Percentiles rank a stretch among this genome's conserved stretches.
Evolutionary conservation across 768 basidiomycete genomes (phyloP).

Genomic region (Rhizopogon rudus): DNA sequence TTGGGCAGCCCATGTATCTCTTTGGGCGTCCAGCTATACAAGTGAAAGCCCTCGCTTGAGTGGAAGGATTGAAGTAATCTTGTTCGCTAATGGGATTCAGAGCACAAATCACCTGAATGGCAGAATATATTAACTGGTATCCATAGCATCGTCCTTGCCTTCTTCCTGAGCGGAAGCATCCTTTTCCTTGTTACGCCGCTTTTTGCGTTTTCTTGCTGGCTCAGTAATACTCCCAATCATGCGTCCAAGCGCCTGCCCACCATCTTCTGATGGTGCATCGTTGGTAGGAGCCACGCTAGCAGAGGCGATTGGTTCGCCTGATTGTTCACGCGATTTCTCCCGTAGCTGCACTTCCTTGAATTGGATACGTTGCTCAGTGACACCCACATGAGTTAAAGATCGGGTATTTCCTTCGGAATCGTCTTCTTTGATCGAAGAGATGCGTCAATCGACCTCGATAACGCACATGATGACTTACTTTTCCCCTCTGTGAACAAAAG

Average conservation of each 20-base stretch:
- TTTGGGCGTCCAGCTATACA: too few species aligned
- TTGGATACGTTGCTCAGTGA: conserved; percentile 62
- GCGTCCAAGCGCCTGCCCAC: background rate
- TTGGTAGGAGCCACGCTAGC: background rate
- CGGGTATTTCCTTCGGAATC: conserved; percentile 44
- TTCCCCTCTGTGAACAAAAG: conserved; percentile 69
- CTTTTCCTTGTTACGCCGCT: background rate
- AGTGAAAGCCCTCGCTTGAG: too few species aligned
- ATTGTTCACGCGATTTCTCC: conserved; percentile 23
- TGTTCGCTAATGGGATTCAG: too few species aligned
- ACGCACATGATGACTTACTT: conserved; percentile 32
- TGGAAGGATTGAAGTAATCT: too few species aligned
- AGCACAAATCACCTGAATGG: background rate
- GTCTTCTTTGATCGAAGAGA: conserved; percentile 35
- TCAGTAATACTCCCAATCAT: background rate
- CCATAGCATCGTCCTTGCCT: background rate
- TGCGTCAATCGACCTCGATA: conserved; percentile 2
- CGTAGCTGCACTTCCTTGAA: conserved; percentile 68
- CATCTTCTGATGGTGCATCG: background rate
- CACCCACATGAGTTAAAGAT: conserved; percentile 50
- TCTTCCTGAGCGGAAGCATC: background rate
- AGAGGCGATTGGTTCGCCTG: too few species aligned
- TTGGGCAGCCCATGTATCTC: too few species aligned
- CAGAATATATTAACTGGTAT: background rate
- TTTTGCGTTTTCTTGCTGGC: background rate